Conservation (phyloP, 192 early-diverging fungal species). For the Gorgonomyces haynaldii region DNA sequence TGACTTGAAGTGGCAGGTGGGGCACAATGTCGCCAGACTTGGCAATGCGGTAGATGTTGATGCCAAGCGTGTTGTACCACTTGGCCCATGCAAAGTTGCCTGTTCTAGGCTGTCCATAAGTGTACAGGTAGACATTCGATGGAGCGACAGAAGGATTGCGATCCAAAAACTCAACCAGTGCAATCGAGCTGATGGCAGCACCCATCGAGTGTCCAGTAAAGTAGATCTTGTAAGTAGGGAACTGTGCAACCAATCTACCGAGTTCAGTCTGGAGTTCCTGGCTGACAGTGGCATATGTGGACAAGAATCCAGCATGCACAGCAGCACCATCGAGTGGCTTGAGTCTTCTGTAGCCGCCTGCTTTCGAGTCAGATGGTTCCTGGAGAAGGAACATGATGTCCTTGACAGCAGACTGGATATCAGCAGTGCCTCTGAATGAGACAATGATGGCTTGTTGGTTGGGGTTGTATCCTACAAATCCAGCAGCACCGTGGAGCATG, state of each 20-base stretch:
- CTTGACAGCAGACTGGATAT: not conserved
- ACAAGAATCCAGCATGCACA: not conserved
- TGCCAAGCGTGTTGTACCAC: constrained; percentile 1
- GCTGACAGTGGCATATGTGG: not conserved
- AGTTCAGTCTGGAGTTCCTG: not conserved
- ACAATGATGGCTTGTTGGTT: constrained; percentile 8
- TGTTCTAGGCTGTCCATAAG: constrained; percentile 9
- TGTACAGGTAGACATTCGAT: constrained; percentile 1
- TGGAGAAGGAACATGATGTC: not conserved
- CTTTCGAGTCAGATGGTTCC: not conserved
- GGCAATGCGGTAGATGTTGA: constrained; percentile 4
- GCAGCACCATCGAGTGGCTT: not conserved
- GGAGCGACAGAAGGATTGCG: not conserved
- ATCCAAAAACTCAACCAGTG: constrained; percentile 7
- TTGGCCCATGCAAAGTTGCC: constrained; percentile 1
- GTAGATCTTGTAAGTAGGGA: constrained; percentile 6
- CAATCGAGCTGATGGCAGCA: constrained; percentile 3
- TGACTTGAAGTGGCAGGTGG: constrained; percentile 4
- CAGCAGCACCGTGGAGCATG: not conserved
- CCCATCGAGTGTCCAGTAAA: constrained; percentile 15
- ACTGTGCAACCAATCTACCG: not conserved
- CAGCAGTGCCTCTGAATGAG: constrained; percentile 1
- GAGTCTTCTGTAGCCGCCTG: too few species aligned
- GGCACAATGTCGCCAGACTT: constrained; percentile 5
- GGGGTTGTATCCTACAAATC: constrained; percentile 7